Evolutionary conservation across 192 early-diverging fungal genomes (phyloP).

Genomic region (Coemansia sp.): DNA sequence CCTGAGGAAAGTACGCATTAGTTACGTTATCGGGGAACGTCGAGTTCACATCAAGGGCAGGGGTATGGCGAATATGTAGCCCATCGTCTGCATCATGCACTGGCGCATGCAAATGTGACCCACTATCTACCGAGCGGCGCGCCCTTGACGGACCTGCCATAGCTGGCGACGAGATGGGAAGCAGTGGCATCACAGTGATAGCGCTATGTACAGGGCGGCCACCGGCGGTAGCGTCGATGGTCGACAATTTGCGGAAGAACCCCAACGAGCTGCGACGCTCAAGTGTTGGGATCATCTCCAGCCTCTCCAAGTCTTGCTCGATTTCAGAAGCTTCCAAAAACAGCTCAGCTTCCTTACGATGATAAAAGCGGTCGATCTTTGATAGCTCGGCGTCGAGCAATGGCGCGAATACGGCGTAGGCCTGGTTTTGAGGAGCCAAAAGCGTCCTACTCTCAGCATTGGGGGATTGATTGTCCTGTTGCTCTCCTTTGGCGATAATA

Average conservation of each 20-base stretch:
- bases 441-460: constrained; percentile 24
- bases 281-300: constrained; percentile 15
- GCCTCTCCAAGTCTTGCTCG: constrained; percentile 20
- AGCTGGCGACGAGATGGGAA: not conserved
- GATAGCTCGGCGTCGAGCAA: constrained; percentile 82
- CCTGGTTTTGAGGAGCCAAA: constrained; percentile 36
- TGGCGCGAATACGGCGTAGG: constrained; percentile 59
- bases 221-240: constrained; percentile 2
- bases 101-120: not conserved
- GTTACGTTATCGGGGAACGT: constrained; percentile 39
- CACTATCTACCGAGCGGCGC: not conserved
- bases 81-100: not conserved
- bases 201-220: constrained; percentile 16
- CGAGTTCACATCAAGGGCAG: constrained; percentile 17
- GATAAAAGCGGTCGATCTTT: constrained; percentile 84
- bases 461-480: not conserved
- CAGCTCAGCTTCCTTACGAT: constrained; percentile 78
- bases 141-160: not conserved
- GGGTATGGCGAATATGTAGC: not conserved
- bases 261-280: constrained; percentile 36
- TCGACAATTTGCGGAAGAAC: constrained; percentile 39
- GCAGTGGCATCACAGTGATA: constrained; percentile 10
- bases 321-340: constrained; percentile 67
- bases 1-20: constrained; percentile 45
- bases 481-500: constrained; percentile 35